Evolutionary conservation across 345 rosid genomes (phyloP), one percentile per base, ranked within the genome.

Genomic region (Eucalyptus cloeziana): DNA sequence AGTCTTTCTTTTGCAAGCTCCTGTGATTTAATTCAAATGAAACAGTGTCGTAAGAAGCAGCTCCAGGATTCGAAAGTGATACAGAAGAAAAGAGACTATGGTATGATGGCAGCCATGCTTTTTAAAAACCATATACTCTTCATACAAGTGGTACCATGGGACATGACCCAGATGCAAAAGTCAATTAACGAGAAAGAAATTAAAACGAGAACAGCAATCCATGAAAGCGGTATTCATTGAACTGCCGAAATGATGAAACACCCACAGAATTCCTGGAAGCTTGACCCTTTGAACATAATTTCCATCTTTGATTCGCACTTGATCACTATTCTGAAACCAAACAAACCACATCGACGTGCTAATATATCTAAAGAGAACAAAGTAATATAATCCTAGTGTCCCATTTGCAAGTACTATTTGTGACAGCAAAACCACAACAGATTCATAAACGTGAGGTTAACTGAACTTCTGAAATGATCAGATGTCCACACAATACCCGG

Each of bases 1-100:
- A 89, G 88, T 25, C 90, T 86, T 37, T 89, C 90, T 52, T 92
- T 94, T 19, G 96, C 98, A 87, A 96, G 92, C 90, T 97, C 99
- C 99, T 97, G 89, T 79, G 87, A 90, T 88, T 67, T 90, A 19
- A 76, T 43, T 83, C 43, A 83, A 87, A 80, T 69, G 50, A 44
- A 54, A 64, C 14, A 11, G 27, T 17, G 86, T 88, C 47, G 15
- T 60, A 15, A 86, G 45, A 71, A 47, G 51, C 49, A 37, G 62
- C 86, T 60, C 50, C 30, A 71, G 60, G 22, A 19, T 49, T 67
- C 2, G 33, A 49, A 30, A 49, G 25, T n/a, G 33, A 76, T 40
- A 21, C 30, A 40, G 44, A 33, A 76, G 85, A 40, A 69, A 69
- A 40, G 47, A 40, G 9, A 22, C 27, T 40, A 69, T 69, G 44